Evolutionary conservation across 2,329 filamentous ascomycete genomes (phyloP), one percentile per base, ranked within the genome.

Genomic region (Exserohilum turcica): DNA sequence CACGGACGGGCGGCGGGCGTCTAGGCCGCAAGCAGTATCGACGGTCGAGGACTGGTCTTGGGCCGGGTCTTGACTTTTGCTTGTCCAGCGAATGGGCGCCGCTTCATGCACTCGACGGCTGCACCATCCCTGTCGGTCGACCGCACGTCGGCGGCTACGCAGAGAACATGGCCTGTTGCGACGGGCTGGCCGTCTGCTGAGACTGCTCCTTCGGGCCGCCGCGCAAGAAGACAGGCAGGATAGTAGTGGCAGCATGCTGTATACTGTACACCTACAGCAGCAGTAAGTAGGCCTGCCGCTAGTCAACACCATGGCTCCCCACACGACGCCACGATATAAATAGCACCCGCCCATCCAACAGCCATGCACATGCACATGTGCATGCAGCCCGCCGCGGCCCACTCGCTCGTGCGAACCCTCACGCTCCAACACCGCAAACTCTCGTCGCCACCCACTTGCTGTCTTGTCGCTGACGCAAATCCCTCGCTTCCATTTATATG

Each of bases 1-100:
- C 50, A 57, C 52, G 59, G 52, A 50, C n/a, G n/a, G n/a, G n/a
- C n/a, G n/a, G n/a, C 15, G 37, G 37, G 43, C 24, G 13, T 33
- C 49, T 46, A 51, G 37, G 27, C 56, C 42, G 18, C 29, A 54
- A 43, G 18, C 43, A 52, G 56, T 16, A 16, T 50, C 33, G 46
- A 33, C 27, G 9, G 36, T 53, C 35, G 56, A 57, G 49, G 57
- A 48, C 56, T 57, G 57, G 58, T 58, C 3, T 40, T 37, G 52
- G 51, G 52, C 56, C 53, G 57, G 63, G 54, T 57, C 61, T 65
- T 63, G 60, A 56, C 21, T 48, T 33, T 35, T 38, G 33, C 32
- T 33, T 43, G 49, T 24, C 50, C 42, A 57, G 60, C 64, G 54
- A 66, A 66, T 65, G 43, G 52, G 32, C 56, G 57, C 13, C 43